Percentiles rank a stretch among this genome's conserved stretches.
phyloP scores from a whole-genome alignment of 1,284 basidiomycete genomes.

The Trametes sp. region DNA sequence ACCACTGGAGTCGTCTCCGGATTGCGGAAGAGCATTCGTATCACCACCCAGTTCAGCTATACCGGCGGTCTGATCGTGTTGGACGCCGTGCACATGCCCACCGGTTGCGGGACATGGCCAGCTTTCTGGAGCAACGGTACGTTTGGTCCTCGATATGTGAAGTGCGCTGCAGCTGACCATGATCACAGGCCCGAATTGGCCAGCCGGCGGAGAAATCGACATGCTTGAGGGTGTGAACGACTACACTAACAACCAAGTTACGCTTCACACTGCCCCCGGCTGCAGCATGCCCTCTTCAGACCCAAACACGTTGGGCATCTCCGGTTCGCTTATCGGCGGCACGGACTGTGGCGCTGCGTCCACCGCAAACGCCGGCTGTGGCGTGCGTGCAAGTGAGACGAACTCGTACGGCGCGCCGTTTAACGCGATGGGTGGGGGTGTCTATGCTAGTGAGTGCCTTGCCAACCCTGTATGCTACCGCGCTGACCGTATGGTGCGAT shows the following conservation, averaged over 20 bases:
- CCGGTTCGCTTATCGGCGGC: constrained; percentile 66
- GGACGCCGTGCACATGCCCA: constrained; percentile 91
- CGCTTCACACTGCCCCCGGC: constrained; percentile 79
- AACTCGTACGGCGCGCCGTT: constrained; percentile 73
- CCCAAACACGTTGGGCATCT: constrained; percentile 56
- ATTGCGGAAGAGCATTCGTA: constrained; percentile 79
- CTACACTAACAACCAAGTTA: constrained; percentile 81
- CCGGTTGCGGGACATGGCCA: constrained; percentile 89
- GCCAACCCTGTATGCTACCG: background rate
- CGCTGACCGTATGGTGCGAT: background rate
- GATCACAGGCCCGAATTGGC: constrained; percentile 71
- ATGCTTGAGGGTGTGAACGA: constrained; percentile 86
- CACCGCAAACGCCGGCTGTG: constrained; percentile 76
- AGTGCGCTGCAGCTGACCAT: background rate
- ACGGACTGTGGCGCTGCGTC: constrained; percentile 69
- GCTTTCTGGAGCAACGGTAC: constrained; percentile 62
- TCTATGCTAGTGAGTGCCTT: constrained; percentile 72
- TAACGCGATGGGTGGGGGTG: constrained; percentile 77
- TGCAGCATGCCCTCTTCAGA: constrained; percentile 67
- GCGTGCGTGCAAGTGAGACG: constrained; percentile 57
- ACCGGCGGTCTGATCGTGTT: constrained; percentile 79
- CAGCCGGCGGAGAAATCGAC: constrained; percentile 82
- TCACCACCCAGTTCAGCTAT: constrained; percentile 70
- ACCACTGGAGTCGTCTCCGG: constrained; percentile 73
- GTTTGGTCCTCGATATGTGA: background rate